phyloP scores from a whole-genome alignment of 1,284 basidiomycete species.

The Irpex rosettiformis region DNA sequence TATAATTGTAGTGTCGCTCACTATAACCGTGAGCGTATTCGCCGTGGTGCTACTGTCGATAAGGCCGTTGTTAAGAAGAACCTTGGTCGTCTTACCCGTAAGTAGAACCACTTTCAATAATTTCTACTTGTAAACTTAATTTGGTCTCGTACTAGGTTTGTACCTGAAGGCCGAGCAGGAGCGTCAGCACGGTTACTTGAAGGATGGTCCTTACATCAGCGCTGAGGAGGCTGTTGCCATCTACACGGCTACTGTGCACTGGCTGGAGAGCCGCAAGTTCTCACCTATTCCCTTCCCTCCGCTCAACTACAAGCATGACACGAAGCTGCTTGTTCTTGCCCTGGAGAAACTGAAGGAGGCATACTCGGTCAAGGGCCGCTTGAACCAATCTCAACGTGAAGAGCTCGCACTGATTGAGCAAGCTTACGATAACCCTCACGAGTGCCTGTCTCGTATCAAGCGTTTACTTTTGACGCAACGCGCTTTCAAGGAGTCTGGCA shows the following conservation, averaged over 20 bases:
- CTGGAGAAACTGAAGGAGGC: conserved; percentile 97
- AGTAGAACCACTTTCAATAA: conserved; percentile 23
- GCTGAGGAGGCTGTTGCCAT: conserved; percentile 97
- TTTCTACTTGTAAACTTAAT: neutral
- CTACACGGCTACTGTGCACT: conserved; percentile 96
- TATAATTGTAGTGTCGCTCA: conserved; percentile 66
- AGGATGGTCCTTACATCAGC: conserved; percentile 96
- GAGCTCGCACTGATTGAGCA: conserved; percentile 96
- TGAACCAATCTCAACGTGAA: conserved; percentile 96
- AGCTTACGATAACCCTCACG: conserved; percentile 93
- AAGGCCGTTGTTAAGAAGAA: conserved; percentile 99
- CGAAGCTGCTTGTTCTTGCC: conserved; percentile 91
- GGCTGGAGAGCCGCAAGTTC: conserved; percentile 95
- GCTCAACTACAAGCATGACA: conserved; percentile 96
- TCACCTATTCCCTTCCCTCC: conserved; percentile 98
- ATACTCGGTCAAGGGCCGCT: conserved; percentile 94
- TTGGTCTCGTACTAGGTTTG: conserved; percentile 46
- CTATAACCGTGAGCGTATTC: conserved; percentile 92
- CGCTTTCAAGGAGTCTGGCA: conserved; percentile 97
- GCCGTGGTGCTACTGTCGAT: conserved; percentile 97
- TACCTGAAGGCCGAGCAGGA: conserved; percentile 98
- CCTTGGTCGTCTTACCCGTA: conserved; percentile 82
- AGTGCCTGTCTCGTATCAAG: conserved; percentile 96
- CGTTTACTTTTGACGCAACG: conserved; percentile 92
- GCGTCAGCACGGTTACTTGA: conserved; percentile 93